Evolutionary conservation across 164 flowering plant genomes (phyloP), one percentile per base, ranked within the genome.

Genomic region (Vitis rupestris): DNA sequence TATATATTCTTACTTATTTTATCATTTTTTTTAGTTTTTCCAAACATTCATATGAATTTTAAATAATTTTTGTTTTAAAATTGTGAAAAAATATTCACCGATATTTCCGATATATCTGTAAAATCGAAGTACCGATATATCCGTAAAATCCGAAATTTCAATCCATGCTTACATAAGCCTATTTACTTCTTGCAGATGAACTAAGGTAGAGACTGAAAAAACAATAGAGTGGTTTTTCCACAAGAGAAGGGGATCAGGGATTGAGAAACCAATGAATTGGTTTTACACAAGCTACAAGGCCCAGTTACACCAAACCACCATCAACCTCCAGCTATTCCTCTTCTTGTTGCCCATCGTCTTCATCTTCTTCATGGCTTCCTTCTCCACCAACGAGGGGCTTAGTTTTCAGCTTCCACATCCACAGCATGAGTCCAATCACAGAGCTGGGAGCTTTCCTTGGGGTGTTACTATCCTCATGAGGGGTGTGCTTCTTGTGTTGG

Each of bases 401-500:
- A 53, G 23, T 70, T 37, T 69, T 51, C 58, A 75, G 48, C 10
- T 69, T 4, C 75, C 72, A 0, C 70, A 55, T 2, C 66, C 63
- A 1, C 44, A 65, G 52, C 73, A 63, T 2, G 75, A 61, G 19
- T 59, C 72, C 1, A 48, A 49, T 27, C 69, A 64, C 51, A 67
- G 68, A 11, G 74, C 62, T 8, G 81, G 83, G 58, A 71, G 81
- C 53, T 83, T 78, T 7, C 91, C 94, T 0, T 88, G 90, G 91
- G 87, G 87, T 9, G 80, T 89, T 23, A 89, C 86, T 1, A 27
- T 74, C 19, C 57, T 90, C 77, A 69, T 86, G 65, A 74, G 81
- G 72, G 53, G 27, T 23, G 27, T 87, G 71, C 77, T 91, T 15
- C 52, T 87, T 70, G 67, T 87, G 56, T 68, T 89, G 86, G 74